Evolutionary conservation across 192 early-diverging fungal genomes (phyloP).

Genomic region (Coemansia sp.): DNA sequence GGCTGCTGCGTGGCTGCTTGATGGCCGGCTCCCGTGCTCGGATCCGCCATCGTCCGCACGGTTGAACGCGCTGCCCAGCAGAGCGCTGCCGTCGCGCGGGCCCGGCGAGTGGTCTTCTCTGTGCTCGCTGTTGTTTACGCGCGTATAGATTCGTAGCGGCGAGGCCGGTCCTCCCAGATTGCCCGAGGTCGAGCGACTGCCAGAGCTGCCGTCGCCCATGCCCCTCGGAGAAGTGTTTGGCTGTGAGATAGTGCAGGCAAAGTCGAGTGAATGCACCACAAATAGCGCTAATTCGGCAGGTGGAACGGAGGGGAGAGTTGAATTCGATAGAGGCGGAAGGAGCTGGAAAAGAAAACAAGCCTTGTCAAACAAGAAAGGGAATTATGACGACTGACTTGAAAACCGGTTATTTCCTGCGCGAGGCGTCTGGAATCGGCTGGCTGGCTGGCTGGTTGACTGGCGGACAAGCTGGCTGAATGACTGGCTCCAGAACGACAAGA

Average conservation of each 20-base stretch:
- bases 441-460: background rate
- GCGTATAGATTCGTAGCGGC: constrained; percentile 48
- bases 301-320: background rate
- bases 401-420: background rate
- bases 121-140: constrained; percentile 12
- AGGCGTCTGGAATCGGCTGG: background rate
- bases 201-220: constrained; percentile 38
- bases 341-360: background rate
- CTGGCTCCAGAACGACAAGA: background rate
- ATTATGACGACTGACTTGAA: background rate
- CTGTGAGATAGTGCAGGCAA: background rate
- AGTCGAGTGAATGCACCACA: background rate
- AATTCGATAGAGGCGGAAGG: background rate
- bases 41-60: constrained; percentile 14
- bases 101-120: constrained; percentile 18
- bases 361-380: background rate
- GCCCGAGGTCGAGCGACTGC: constrained; percentile 20
- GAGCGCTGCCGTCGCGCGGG: constrained; percentile 21
- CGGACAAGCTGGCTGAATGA: background rate
- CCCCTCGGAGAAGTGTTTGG: background rate
- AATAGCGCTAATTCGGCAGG: constrained; percentile 1
- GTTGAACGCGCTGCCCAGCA: constrained; percentile 33
- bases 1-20: constrained; percentile 6
- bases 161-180: constrained; percentile 25
- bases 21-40: constrained; percentile 4